Percentiles rank a stretch among this genome's conserved stretches.
These are phyloP conservation scores for Rhododendron molle DNA, from an alignment of 148 eudicot species.

Conservation along the genomic window DNA sequence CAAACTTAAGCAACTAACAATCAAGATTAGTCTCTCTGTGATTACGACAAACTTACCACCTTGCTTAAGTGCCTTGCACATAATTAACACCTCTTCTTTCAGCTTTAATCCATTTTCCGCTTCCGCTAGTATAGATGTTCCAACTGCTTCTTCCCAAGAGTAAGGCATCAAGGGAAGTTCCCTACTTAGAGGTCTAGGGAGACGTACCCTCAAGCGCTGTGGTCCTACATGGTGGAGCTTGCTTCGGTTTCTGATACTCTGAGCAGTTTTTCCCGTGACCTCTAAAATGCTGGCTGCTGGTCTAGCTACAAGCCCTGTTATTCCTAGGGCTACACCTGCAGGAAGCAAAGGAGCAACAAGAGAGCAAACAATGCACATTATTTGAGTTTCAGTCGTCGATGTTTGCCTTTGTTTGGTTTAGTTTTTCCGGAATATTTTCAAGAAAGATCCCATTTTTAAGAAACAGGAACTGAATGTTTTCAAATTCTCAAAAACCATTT, in stretches of 20 bases:
- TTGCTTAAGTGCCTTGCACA: constrained; percentile 64
- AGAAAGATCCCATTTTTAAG: neutral
- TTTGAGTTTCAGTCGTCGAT: neutral
- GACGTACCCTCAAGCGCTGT: constrained; percentile 65
- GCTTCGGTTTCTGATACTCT: constrained; percentile 89
- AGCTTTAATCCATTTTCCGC: constrained; percentile 48
- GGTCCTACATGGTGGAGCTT: constrained; percentile 60
- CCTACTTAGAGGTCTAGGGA: constrained; percentile 72
- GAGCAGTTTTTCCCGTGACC: constrained; percentile 94
- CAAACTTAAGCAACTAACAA: constrained; percentile 61
- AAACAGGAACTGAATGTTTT: neutral
- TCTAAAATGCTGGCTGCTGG: constrained; percentile 98
- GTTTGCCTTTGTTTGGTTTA: neutral
- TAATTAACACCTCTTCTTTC: constrained; percentile 52
- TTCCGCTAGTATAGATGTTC: constrained; percentile 56
- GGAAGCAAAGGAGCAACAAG: constrained; percentile 13
- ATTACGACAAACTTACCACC: constrained; percentile 60
- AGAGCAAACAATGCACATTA: neutral
- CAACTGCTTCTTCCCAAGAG: constrained; percentile 95
- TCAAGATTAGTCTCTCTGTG: constrained; percentile 56
- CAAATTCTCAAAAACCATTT: neutral
- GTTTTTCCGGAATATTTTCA: neutral
- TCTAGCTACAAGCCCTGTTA: constrained; percentile 91
- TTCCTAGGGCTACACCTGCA: constrained; percentile 87
- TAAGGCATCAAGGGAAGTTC: constrained; percentile 71